Base-by-base conservation (phyloP, 1,284 basidiomycete species). In the Coniophora puteana region DNA sequence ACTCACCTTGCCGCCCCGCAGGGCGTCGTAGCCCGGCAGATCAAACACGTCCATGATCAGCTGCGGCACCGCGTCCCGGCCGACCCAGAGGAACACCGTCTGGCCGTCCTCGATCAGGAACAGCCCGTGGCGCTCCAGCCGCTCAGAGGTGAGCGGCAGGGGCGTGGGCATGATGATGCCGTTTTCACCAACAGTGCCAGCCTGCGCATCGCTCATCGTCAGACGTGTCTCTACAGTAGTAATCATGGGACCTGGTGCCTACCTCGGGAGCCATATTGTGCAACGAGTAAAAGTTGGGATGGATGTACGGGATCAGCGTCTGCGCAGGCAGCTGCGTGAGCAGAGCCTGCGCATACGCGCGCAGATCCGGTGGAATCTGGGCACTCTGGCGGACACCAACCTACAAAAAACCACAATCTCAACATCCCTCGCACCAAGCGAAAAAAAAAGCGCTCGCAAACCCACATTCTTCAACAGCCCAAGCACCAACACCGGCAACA, bases 61-160 rank as follows among this genome's bases (percentile, higher is more conserved):
- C 58, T 95, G 90, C 3, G 94, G 92, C 16, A 99, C 93, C 4
- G 96, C 93, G 58, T 98, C 95, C 23, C 94, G 82, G 6, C 96
- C 96, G 39, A 99, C 80, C 89, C 93, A 99, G 33, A 99, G 74
- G 82, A 99, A 98, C 55, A 99, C 89, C 35, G 91, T 94, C 66
- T 98, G 96, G 1, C 91, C 91, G 61, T 99, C 94, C 63, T 99
- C 96, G 52, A 99, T 95, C 48, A 99, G 67, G 79, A 89, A 98
- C 39, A 99, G 73, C 40, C 96, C 96, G 57, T 99, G 94, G 41
- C 94, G 75, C 65, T 98, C 94, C 39, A 99, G 73, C 29, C 91
- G 75, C 65, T 99, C 96, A 25, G 91, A 93, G 0, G 93, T 93
- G 44, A 94, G 76, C 38, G 95, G 95, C 23, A 98, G 71, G n/a